Evolutionary conservation across 805 yeast genomes (phyloP).

Genomic region (Candida broadrunensis): DNA sequence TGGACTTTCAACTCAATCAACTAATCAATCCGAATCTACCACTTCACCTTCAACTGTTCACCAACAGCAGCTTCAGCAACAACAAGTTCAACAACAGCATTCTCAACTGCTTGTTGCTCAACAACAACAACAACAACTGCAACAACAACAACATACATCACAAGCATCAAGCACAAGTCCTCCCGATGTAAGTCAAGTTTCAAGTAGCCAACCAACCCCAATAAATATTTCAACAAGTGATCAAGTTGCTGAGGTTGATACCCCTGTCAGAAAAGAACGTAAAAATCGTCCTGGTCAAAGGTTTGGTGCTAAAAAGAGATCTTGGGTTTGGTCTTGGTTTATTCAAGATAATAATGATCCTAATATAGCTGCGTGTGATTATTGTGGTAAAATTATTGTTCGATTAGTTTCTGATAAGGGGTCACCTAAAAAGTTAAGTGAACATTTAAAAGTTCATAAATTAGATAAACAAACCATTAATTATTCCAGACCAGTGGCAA

Average conservation of each 20-base stretch:
- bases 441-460: slow-evolving; percentile 56
- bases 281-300: slow-evolving; percentile 52
- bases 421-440: slow-evolving; percentile 56
- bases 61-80: neutral
- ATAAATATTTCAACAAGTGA: no score
- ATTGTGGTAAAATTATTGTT: slow-evolving; percentile 47
- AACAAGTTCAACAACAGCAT: neutral
- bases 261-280: slow-evolving; percentile 10
- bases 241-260: no score
- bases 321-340: slow-evolving; percentile 67
- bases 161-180: neutral
- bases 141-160: neutral
- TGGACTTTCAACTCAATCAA: neutral
- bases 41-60: slow-evolving; percentile 2
- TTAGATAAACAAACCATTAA: slow-evolving; percentile 39
- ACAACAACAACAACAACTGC: no score
- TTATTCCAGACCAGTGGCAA: slow-evolving; percentile 34
- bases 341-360: slow-evolving; percentile 47
- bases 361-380: slow-evolving; percentile 53
- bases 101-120: neutral
- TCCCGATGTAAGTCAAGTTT: no score
- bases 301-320: slow-evolving; percentile 59
- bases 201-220: no score
- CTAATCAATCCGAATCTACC: neutral
- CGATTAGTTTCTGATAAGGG: slow-evolving; percentile 54